Conservation (phyloP, 73 alveolate species). For the Tetrahymena elliotti region DNA sequence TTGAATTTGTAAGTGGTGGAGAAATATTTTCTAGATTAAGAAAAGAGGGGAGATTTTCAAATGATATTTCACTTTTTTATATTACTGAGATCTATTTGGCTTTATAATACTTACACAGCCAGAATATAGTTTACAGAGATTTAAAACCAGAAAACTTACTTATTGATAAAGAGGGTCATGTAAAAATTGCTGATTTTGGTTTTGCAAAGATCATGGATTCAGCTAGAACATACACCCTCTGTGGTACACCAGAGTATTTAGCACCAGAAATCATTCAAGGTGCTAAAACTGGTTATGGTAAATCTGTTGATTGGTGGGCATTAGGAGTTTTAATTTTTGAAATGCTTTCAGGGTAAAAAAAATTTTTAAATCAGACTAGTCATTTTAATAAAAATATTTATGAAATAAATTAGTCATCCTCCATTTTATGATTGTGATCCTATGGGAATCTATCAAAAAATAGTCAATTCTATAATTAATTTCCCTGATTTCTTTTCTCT, state of each 20-base stretch:
- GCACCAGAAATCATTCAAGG: slow-evolving; percentile 69
- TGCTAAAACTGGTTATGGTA: slow-evolving; percentile 61
- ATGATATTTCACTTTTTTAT: slow-evolving; percentile 52
- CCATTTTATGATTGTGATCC: slow-evolving; percentile 78
- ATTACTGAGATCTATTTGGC: slow-evolving; percentile 53
- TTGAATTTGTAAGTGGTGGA: slow-evolving; percentile 67
- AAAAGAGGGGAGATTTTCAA: slow-evolving; percentile 51
- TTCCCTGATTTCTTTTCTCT: slow-evolving; percentile 36
- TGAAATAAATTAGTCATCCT: slow-evolving; percentile 50
- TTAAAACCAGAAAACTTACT: slow-evolving; percentile 66
- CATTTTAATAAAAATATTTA: slow-evolving; percentile 35
- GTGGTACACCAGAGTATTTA: slow-evolving; percentile 69
- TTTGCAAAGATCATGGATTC: slow-evolving; percentile 54
- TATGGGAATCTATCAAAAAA: slow-evolving; percentile 35
- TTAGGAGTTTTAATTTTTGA: slow-evolving; percentile 68
- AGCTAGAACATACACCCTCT: slow-evolving; percentile 52
- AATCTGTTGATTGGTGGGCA: slow-evolving; percentile 73
- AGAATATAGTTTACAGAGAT: slow-evolving; percentile 55
- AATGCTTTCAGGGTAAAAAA: slow-evolving; percentile 55
- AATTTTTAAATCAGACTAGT: neutral
- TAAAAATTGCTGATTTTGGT: slow-evolving; percentile 78
- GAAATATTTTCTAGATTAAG: slow-evolving; percentile 49
- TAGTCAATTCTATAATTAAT: slow-evolving; percentile 32
- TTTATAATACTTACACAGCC: slow-evolving; percentile 51
- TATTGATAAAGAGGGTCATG: slow-evolving; percentile 66